Evolutionary conservation across 176 grass and related monocot genomes (phyloP).

Genomic region (Aegilops sharonensis): DNA sequence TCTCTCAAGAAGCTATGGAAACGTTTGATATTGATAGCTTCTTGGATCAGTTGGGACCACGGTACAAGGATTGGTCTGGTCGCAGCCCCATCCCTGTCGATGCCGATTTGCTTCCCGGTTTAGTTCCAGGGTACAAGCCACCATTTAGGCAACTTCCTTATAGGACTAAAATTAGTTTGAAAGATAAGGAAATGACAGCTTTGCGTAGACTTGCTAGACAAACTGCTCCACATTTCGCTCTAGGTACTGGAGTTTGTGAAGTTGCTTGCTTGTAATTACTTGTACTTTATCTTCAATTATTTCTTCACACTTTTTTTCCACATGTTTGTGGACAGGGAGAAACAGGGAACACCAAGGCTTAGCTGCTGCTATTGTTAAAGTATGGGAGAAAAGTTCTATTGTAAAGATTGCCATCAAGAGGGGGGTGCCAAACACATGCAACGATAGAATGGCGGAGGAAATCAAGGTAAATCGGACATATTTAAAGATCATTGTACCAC

Average conservation of each 20-base stretch:
- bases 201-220: conserved; percentile 80
- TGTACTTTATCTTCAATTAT: neutral
- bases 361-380: conserved; percentile 88
- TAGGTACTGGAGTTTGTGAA: conserved; percentile 49
- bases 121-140: conserved; percentile 65
- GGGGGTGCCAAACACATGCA: conserved; percentile 74
- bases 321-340: conserved; percentile 58
- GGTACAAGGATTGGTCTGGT: conserved; percentile 87
- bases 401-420: conserved; percentile 94
- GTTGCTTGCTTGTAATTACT: neutral
- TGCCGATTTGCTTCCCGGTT: conserved; percentile 83
- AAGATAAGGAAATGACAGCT: conserved; percentile 70
- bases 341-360: conserved; percentile 92
- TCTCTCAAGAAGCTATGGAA: conserved; percentile 29
- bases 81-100: conserved; percentile 78
- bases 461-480: conserved; percentile 58
- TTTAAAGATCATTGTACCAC: neutral
- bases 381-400: conserved; percentile 98
- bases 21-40: conserved; percentile 64
- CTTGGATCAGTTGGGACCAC: conserved; percentile 80
- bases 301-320: neutral
- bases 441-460: conserved; percentile 91
- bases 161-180: conserved; percentile 56
- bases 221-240: conserved; percentile 86
- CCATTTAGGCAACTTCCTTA: conserved; percentile 84